Evolutionary conservation across 805 yeast species (phyloP).

Genomic region (Saccharomycopsis guyanensis): DNA sequence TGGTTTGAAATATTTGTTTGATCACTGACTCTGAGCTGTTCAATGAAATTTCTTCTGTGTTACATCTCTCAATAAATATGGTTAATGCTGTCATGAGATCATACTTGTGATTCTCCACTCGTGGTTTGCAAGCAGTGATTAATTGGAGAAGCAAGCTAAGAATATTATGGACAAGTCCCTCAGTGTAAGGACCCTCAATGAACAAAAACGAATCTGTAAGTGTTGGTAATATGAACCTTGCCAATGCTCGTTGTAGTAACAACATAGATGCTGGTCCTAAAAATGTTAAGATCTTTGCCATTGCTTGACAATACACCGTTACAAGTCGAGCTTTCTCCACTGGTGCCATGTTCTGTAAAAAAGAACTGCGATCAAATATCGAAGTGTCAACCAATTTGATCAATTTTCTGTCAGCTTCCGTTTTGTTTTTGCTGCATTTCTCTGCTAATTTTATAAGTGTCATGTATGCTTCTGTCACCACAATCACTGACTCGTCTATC

Average conservation of each 20-base stretch:
- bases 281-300: background rate
- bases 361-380: background rate
- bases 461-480: background rate
- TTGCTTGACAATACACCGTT: background rate
- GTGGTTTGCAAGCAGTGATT: background rate
- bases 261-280: background rate
- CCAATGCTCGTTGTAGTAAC: background rate
- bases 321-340: background rate
- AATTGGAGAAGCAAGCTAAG: background rate
- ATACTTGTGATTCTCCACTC: constrained; percentile 8
- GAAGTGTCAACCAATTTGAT: background rate
- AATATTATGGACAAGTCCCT: background rate
- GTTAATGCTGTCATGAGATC: constrained; percentile 10
- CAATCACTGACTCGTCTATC: background rate
- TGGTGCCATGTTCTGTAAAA: constrained; percentile 1
- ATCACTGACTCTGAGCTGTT: background rate
- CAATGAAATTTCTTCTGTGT: background rate
- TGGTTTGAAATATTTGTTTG: too few relatives aligned
- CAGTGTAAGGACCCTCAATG: background rate
- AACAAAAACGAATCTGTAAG: constrained; percentile 10
- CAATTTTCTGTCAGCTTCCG: background rate
- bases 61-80: constrained; percentile 4
- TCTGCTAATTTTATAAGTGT: background rate
- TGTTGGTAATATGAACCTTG: constrained; percentile 3
- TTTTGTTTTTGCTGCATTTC: background rate